Conservation (phyloP, 164 flowering plant genomes). For the Magnolia changhungtana region DNA sequence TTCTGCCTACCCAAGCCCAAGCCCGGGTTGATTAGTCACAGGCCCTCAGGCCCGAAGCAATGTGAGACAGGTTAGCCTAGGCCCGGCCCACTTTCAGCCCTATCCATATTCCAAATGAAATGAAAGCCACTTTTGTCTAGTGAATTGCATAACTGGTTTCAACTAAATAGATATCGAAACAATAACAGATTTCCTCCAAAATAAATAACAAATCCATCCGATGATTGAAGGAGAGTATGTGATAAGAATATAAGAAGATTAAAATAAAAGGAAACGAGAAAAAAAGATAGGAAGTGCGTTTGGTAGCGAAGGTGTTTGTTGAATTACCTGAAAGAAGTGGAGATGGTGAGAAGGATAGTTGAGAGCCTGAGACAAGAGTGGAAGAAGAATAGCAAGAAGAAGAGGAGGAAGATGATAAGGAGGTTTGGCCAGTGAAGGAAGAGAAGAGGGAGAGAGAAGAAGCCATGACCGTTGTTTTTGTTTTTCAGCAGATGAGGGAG, state of each 20-base stretch:
- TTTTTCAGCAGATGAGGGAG: too few species aligned
- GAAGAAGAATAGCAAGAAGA: background rate
- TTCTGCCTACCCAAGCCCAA: background rate
- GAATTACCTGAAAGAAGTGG: background rate
- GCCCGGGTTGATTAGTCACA: background rate
- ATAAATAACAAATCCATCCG: background rate
- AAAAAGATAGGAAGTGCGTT: background rate
- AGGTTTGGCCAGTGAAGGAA: background rate
- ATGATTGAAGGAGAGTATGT: background rate
- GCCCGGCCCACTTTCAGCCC: background rate
- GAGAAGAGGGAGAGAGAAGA: slow-evolving; percentile 1
- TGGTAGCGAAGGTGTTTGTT: background rate
- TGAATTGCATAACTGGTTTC: too few species aligned
- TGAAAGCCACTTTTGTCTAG: background rate
- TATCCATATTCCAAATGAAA: background rate
- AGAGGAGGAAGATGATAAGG: background rate
- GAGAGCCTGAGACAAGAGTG: background rate
- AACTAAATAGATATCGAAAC: background rate
- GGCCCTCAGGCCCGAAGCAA: background rate
- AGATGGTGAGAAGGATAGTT: background rate
- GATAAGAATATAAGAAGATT: background rate
- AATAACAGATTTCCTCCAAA: background rate
- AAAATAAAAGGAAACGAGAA: background rate
- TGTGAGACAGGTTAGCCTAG: too few species aligned
- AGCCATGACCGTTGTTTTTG: background rate